These are phyloP conservation scores for Penicillium fimorum DNA, from an alignment of 495 filamentous ascomycete species.

Conservation along the genomic window DNA sequence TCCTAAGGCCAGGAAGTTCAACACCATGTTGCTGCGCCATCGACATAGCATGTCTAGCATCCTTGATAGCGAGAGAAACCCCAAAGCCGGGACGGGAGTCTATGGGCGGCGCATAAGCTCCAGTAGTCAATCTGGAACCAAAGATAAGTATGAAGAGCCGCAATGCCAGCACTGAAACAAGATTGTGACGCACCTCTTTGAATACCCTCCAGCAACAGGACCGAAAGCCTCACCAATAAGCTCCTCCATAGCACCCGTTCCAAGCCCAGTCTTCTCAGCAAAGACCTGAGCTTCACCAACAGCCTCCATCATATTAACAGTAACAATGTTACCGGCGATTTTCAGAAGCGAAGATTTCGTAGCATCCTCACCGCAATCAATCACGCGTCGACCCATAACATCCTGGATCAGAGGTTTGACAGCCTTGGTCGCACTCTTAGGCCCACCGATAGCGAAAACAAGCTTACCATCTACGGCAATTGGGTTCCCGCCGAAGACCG, in stretches of 20 bases:
- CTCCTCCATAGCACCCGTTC: slow-evolving; percentile 48
- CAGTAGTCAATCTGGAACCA: slow-evolving; percentile 38
- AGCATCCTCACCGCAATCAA: slow-evolving; percentile 50
- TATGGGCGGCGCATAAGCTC: slow-evolving; percentile 45
- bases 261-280: slow-evolving; percentile 53
- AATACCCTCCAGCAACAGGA: slow-evolving; percentile 48
- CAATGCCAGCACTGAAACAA: not conserved
- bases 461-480: slow-evolving; percentile 46
- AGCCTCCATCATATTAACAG: slow-evolving; percentile 49
- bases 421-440: slow-evolving; percentile 31
- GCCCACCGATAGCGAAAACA: slow-evolving; percentile 48
- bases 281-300: slow-evolving; percentile 56
- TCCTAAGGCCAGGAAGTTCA: slow-evolving; percentile 38
- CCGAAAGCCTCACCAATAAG: slow-evolving; percentile 54
- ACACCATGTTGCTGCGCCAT: slow-evolving; percentile 39
- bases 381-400: slow-evolving; percentile 46
- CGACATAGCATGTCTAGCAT: slow-evolving; percentile 41
- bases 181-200: slow-evolving; percentile 36
- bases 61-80: slow-evolving; percentile 48
- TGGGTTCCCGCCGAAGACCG: slow-evolving; percentile 46
- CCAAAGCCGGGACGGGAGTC: slow-evolving; percentile 45
- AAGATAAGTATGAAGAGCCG: not conserved
- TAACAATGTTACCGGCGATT: slow-evolving; percentile 50
- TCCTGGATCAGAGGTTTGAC: slow-evolving; percentile 48
- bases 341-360: slow-evolving; percentile 45